phyloP scores from a whole-genome alignment of 768 basidiomycete genomes.

The Wakefieldia striispora region DNA sequence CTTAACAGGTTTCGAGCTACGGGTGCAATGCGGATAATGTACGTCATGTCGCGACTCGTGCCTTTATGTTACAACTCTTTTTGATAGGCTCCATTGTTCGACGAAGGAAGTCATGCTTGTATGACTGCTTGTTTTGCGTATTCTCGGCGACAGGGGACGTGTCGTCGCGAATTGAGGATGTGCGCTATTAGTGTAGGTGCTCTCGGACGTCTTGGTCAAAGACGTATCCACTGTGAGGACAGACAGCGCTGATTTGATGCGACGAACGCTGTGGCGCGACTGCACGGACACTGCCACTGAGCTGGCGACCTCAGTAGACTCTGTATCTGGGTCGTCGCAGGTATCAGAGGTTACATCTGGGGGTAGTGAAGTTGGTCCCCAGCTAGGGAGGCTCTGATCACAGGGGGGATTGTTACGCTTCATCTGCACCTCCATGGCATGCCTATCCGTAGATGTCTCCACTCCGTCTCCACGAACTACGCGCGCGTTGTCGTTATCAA shows the following conservation, averaged over 20 bases:
- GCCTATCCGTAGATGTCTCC: conserved; percentile 44
- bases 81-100: conserved; percentile 57
- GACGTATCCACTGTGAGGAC: conserved; percentile 21
- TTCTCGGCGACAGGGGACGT: conserved; percentile 45
- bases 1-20: background rate
- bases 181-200: background rate
- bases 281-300: conserved; percentile 11
- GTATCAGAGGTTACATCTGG: conserved; percentile 2
- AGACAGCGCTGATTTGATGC: conserved; percentile 32
- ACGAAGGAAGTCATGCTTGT: conserved; percentile 59
- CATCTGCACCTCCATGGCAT: conserved; percentile 40
- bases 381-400: conserved; percentile 49
- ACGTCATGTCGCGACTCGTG: conserved; percentile 18
- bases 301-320: conserved; percentile 1
- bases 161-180: conserved; percentile 25
- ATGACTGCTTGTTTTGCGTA: conserved; percentile 50
- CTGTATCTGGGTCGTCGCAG: conserved; percentile 1
- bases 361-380: conserved; percentile 35
- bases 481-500: conserved; percentile 60
- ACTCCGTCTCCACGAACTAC: conserved; percentile 76
- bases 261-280: conserved; percentile 21
- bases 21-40: background rate
- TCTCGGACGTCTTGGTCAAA: conserved; percentile 11
- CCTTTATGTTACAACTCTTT: conserved; percentile 48
- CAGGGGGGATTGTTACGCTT: conserved; percentile 20